These are phyloP conservation scores for Rhodocollybia butyracea DNA, from an alignment of 768 basidiomycete genomes.

Conservation along the genomic window DNA sequence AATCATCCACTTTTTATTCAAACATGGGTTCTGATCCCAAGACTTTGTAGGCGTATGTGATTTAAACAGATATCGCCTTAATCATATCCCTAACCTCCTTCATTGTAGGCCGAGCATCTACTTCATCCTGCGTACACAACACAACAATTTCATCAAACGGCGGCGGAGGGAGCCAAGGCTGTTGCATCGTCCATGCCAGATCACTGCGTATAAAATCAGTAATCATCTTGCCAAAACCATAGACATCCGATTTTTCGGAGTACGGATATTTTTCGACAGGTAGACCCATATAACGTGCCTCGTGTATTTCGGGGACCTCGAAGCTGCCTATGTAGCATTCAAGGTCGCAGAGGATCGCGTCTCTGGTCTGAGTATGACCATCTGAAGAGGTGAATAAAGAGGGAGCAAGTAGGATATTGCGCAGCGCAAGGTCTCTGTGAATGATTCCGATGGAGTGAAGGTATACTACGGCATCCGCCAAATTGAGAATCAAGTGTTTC, in stretches of 20 bases:
- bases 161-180: slow-evolving; percentile 12
- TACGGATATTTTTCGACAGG: neutral
- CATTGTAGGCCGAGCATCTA: slow-evolving; percentile 10
- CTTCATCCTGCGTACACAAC: slow-evolving; percentile 2
- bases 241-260: slow-evolving; percentile 14
- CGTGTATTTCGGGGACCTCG: slow-evolving; percentile 9
- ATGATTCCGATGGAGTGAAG: slow-evolving; percentile 8
- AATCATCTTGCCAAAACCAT: slow-evolving; percentile 9
- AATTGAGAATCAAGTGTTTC: slow-evolving; percentile 3
- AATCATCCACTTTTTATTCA: no score
- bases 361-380: no score
- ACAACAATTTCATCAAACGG: slow-evolving; percentile 8
- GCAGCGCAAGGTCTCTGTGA: slow-evolving; percentile 3
- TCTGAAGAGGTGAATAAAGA: no score
- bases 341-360: slow-evolving; percentile 11
- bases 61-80: slow-evolving; percentile 5
- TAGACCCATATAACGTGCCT: neutral
- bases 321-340: slow-evolving; percentile 9
- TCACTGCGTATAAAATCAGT: slow-evolving; percentile 12
- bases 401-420: slow-evolving; percentile 5
- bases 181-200: neutral
- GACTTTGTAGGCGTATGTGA: no score
- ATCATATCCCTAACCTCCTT: slow-evolving; percentile 9
- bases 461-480: slow-evolving; percentile 6
- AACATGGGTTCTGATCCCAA: no score